Evolutionary conservation across 2,329 filamentous ascomycete species (phyloP), one percentile per base, ranked within the genome.

Genomic region (Pestalotiopsis sp.): DNA sequence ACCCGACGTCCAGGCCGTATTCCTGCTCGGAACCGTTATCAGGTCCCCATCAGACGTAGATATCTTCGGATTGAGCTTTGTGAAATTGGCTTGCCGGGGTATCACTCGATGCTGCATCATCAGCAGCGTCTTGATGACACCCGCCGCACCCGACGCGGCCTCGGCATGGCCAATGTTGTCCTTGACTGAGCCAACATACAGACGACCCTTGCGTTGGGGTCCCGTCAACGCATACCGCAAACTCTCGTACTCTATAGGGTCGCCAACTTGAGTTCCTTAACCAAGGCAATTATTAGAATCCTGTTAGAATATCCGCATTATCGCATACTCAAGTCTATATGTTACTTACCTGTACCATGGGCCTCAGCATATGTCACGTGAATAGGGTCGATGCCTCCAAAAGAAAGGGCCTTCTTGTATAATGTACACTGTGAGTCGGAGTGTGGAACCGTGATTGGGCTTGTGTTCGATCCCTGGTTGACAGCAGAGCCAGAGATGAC

Each of bases 401-500:
- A 65, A 0, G 61, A 9, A 13, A 76, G 69, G 2, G 76, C 77
- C 7, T 75, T 70, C 1, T 67, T 52, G 64, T 80, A 82, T 0
- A 83, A 74, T 0, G 68, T 67, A 5, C 71, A 72, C 52, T 81
- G 78, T 0, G 76, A 72, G 1, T 63, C 61, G 0, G 71, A 71
- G 39, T 77, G 69, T 2, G 78, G 78, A 1, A 77, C 72, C 0
- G 76, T 79, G 64, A 79, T 76, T 2, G 68, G 56, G 0, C 71
- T 72, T 2, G 71, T 75, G 9, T 77, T 75, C 3, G 75, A 71
- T 5, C 78, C 78, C 17, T 83, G 81, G 61, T 83, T 80, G 1
- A 78, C 74, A 4, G 72, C 76, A 9, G 80, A 81, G 9, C 69
- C 72, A 2, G 69, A 58, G 45, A 87, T 83, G 0, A 85, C 78